phyloP scores from a whole-genome alignment of 2,329 filamentous ascomycete species.

The Trichoderma asperellum region DNA sequence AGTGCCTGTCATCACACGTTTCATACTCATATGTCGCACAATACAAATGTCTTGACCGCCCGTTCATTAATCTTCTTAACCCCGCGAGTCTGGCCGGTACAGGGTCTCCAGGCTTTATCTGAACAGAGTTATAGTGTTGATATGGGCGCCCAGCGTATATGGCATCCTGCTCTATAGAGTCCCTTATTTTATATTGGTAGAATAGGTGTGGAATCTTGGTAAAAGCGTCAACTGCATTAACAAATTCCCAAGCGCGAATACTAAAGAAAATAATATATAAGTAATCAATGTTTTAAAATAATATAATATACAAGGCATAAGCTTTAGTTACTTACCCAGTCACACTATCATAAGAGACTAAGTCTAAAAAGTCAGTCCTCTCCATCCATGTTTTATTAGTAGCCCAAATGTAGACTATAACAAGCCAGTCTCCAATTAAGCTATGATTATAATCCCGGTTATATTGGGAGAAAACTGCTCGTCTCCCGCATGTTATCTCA shows the following conservation, averaged over 20 bases:
- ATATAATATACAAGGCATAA: not conserved
- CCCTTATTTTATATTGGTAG: not conserved
- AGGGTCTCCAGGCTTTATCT: conserved; percentile 11
- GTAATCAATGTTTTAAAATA: conserved; percentile 6
- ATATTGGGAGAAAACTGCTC: conserved; percentile 13
- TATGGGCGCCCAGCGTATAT: conserved; percentile 12
- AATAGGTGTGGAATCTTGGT: conserved; percentile 9
- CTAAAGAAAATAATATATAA: conserved; percentile 9
- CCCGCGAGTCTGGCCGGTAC: conserved; percentile 16
- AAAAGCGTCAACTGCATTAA: conserved; percentile 1
- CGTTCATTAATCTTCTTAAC: conserved; percentile 6
- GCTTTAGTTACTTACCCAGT: conserved; percentile 14
- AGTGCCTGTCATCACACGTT: not conserved
- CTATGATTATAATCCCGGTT: not conserved
- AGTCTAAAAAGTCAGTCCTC: conserved; percentile 1
- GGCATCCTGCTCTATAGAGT: conserved; percentile 4
- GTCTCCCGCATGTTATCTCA: conserved; percentile 21
- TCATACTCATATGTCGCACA: conserved; percentile 17
- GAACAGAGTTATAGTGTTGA: conserved; percentile 7
- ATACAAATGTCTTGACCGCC: conserved; percentile 20
- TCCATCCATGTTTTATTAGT: conserved; percentile 11
- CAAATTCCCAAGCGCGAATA: conserved; percentile 12
- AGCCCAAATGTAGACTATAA: conserved; percentile 22
- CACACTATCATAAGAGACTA: conserved; percentile 9
- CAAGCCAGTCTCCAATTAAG: conserved; percentile 6